phyloP scores from a whole-genome alignment of 768 basidiomycete genomes.

The Phylloporus scabripes region DNA sequence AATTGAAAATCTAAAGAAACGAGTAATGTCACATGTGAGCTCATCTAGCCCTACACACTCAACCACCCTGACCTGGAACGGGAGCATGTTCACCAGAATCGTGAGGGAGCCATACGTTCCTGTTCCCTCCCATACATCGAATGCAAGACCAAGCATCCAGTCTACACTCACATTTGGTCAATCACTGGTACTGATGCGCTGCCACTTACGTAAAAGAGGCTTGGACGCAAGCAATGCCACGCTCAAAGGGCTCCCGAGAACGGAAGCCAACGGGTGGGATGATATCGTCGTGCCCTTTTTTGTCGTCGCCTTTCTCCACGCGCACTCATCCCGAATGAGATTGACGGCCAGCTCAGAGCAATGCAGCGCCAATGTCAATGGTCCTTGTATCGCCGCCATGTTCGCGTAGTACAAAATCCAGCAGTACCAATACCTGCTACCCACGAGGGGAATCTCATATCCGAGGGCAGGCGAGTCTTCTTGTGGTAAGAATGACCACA shows the following conservation, averaged over 20 bases:
- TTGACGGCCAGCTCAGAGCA: constrained; percentile 26
- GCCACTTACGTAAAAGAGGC: not conserved
- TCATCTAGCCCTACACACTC: not conserved
- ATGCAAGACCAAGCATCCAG: constrained; percentile 3
- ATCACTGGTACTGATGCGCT: no score
- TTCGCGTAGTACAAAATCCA: constrained; percentile 23
- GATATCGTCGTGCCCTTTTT: constrained; percentile 10
- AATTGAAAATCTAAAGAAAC: constrained; percentile 25
- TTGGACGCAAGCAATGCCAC: constrained; percentile 17
- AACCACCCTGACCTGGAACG: constrained; percentile 17
- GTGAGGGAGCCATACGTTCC: not conserved
- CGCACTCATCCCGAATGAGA: constrained; percentile 24
- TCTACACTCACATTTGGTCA: constrained; percentile 6
- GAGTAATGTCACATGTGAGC: not conserved
- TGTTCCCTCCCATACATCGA: no score
- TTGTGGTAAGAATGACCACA: not conserved
- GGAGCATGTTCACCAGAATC: constrained; percentile 22
- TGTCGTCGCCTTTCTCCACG: constrained; percentile 22
- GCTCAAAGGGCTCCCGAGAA: constrained; percentile 16
- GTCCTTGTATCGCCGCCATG: constrained; percentile 24
- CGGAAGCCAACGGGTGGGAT: constrained; percentile 17
- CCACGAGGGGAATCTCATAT: constrained; percentile 9
- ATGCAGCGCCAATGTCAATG: constrained; percentile 25
- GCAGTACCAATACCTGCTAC: constrained; percentile 5
- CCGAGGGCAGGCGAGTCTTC: not conserved